Evolutionary conservation across 164 flowering plant species (phyloP).

Genomic region (Vitis labrusca): DNA sequence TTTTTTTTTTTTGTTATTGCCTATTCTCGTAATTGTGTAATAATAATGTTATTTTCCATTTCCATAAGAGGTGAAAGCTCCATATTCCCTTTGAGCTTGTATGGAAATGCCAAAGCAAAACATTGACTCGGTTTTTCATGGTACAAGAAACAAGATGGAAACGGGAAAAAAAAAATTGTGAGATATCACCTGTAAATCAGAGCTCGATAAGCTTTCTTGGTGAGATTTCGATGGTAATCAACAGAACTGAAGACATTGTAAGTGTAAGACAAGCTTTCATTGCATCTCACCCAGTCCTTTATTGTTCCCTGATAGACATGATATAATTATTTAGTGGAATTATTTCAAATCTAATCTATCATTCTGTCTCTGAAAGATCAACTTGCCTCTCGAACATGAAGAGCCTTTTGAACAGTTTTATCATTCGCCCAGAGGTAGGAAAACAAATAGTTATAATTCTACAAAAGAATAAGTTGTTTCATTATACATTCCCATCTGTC

Average conservation of each 20-base stretch:
- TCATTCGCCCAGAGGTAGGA: background rate
- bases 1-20: no score
- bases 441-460: background rate
- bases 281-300: background rate
- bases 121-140: no score
- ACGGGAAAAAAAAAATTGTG: no score
- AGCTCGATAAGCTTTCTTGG: background rate
- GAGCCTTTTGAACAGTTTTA: background rate
- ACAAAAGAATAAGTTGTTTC: background rate
- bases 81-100: no score
- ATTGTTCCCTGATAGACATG: background rate
- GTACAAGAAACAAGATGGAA: no score
- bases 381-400: background rate
- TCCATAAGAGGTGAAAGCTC: no score
- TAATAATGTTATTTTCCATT: no score
- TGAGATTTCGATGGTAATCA: background rate
- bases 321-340: background rate
- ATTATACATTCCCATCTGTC: no score
- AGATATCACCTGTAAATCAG: background rate
- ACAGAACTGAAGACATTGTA: background rate
- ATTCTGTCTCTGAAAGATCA: background rate
- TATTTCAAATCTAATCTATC: background rate
- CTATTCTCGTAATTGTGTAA: no score
- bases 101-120: no score
- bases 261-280: background rate